These are phyloP conservation scores for Entophlyctis helioformis DNA, from an alignment of 192 early-diverging fungal species.

Conservation along the genomic window DNA sequence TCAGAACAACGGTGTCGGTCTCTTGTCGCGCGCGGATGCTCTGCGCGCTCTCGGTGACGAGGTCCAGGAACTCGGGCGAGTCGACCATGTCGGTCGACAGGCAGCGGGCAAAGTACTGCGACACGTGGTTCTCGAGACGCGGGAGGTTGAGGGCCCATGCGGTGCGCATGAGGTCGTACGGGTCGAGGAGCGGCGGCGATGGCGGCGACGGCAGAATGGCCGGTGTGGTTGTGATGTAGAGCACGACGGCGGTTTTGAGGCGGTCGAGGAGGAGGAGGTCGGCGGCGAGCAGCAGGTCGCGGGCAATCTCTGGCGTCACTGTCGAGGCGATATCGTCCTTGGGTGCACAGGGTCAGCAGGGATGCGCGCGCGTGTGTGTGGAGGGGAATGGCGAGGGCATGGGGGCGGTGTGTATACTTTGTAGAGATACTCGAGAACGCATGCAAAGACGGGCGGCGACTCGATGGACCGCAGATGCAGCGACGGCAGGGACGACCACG, in stretches of 20 bases:
- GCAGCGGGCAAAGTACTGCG: constrained; percentile 24
- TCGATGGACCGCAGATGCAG: too few relatives aligned
- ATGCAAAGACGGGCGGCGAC: too few relatives aligned
- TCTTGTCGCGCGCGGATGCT: constrained; percentile 25
- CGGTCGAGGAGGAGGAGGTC: constrained; percentile 35
- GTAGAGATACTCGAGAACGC: too few relatives aligned
- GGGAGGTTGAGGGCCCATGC: constrained; percentile 29
- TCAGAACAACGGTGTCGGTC: constrained; percentile 36
- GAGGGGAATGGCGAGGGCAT: too few relatives aligned
- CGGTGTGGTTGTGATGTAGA: constrained; percentile 15
- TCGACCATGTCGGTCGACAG: constrained; percentile 16
- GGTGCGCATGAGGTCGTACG: constrained; percentile 16
- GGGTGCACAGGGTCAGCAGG: too few relatives aligned
- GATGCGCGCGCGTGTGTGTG: too few relatives aligned
- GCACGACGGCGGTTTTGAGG: constrained; percentile 26
- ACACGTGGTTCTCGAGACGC: constrained; percentile 30
- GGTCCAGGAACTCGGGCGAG: constrained; percentile 10
- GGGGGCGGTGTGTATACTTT: too few relatives aligned
- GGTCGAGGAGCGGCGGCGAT: constrained; percentile 10
- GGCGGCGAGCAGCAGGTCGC: constrained; percentile 25
- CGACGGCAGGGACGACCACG: too few relatives aligned
- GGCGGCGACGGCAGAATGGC: not conserved
- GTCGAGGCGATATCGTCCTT: not conserved
- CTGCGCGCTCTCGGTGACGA: constrained; percentile 24
- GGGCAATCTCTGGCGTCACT: constrained; percentile 9